These are phyloP conservation scores for Penicillium vulpinum DNA, from an alignment of 2,329 filamentous ascomycete species.

Conservation along the genomic window DNA sequence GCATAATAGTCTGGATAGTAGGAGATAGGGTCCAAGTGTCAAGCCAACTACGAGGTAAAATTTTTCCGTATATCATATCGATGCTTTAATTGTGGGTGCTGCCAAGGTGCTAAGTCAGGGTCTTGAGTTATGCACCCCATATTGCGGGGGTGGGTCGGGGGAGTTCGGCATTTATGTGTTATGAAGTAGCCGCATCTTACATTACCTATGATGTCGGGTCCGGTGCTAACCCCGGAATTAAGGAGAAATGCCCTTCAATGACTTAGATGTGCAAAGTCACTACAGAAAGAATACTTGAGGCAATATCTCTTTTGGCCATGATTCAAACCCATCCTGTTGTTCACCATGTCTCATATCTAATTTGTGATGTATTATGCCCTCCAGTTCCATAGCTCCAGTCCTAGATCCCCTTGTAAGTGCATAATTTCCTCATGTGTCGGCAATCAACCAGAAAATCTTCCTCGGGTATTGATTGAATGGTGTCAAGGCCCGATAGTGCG, in stretches of 20 bases:
- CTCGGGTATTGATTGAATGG: background rate
- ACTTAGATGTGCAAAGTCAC: no score
- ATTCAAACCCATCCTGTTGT: no score
- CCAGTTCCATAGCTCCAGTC: background rate
- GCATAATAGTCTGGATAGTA: background rate
- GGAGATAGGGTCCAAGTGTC: background rate
- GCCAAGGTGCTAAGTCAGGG: background rate
- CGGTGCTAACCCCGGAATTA: background rate
- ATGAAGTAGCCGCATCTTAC: background rate
- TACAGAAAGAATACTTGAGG: background rate
- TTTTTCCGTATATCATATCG: background rate
- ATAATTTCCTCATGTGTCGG: background rate
- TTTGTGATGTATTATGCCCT: background rate
- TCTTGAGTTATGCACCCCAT: background rate
- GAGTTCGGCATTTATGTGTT: background rate
- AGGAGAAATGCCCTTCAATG: background rate
- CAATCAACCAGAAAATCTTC: background rate
- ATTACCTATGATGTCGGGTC: background rate
- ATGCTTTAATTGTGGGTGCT: background rate
- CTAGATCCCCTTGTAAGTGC: background rate
- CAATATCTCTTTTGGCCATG: background rate
- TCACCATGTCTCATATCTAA: background rate
- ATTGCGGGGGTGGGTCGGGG: constrained; percentile 1
- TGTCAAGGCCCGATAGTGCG: background rate
- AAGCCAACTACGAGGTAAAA: no score